Evolutionary conservation across 495 filamentous ascomycete species (phyloP), one percentile per base, ranked within the genome.

Genomic region (Delitschia confertaspora): DNA sequence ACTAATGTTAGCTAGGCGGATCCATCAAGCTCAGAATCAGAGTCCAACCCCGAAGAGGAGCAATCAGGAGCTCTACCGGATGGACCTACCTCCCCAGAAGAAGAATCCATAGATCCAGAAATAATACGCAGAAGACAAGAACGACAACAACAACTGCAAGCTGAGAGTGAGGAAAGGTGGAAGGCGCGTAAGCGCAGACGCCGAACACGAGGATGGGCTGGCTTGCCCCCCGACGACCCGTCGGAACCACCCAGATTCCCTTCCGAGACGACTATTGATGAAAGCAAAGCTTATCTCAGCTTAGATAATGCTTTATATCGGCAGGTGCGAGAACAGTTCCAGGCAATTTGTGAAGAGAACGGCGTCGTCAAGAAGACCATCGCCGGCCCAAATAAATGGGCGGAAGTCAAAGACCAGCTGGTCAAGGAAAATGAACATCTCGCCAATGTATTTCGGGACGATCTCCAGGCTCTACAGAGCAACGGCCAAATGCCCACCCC

Each of bases 261-360:
- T 0, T 87, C 82, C 4, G 85, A 89, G 56, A 86, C 79, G 7
- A 87, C 85, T 0, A 73, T 91, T 42, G 79, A 83, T 52, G 84
- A 91, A 56, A 76, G 79, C 62, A 86, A 87, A 55, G 67, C 70
- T 13, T 79, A 76, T 52, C 65, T 91, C 25, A 71, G 65, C 34
- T 65, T 89, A 31, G 78, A 82, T 56, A 74, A 70, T 41, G 55
- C 65, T 1, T 62, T 70, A 33, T 91, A 91, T 59, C 70, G 66
- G 24, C 56, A 75, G 47, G 58, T 85, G 4, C 70, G 84, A 21
- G 67, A 76, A 19, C 72, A 75, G n/a, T 88, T 87, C 45, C 72
- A 79, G 45, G 58, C 52, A 13, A 83, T 89, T 19, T 87, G 82
- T 51, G 68, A 77, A 46, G 71, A 79, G 42, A 60, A 68, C 6